Base-by-base conservation (phyloP, 2,329 filamentous ascomycete genomes). In the Aspergillus glaucus region DNA sequence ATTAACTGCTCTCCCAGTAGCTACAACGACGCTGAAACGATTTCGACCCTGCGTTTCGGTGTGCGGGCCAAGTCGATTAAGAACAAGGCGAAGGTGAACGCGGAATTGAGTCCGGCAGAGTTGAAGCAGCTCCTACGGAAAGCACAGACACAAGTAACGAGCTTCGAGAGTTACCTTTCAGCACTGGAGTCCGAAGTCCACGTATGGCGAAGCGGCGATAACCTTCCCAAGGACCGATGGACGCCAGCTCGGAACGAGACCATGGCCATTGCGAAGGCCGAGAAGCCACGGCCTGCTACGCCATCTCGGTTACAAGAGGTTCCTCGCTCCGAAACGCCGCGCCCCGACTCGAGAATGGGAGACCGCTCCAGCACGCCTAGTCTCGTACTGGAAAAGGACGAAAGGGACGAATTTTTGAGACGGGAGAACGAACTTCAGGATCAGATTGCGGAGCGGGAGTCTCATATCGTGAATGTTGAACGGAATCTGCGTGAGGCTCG, bases 81-180 rank as follows among this genome's bases (percentile, higher is more conserved):
- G 85, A 97, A 97, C 78, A 97, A 97, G 79, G 93, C 93, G 71
- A 98, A 97, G 85, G 87, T 98, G 80, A 98, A 98, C 67, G 91
- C 92, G 42, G 93, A 98, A 71, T 81, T 98, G 62, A 97, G 92
- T 63, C 93, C 93, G 42, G 84, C 90, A 10, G 93, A 98, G 71
- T 83, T 98, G 76, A 98, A 97, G 74, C 79, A 84, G 44, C 79
- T 96, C 63, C 83, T 98, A 66, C 91, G 88, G 73, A 95, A 95
- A 72, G 89, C 90, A 12, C 91, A 95, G 70, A 83, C 81, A 46
- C 91, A 96, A 67, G 85, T 93, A 57, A 88, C 87, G 19, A 91
- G 83, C 14, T 97, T 94, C 68, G 88, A 95, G 66, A 82, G 76
- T 50, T 97, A 97, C 64, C 87, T 97, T 52, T 79, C 83, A 17